Base-by-base conservation (phyloP, 495 filamentous ascomycete species). In the Hypoxylon lienhwacheense region DNA sequence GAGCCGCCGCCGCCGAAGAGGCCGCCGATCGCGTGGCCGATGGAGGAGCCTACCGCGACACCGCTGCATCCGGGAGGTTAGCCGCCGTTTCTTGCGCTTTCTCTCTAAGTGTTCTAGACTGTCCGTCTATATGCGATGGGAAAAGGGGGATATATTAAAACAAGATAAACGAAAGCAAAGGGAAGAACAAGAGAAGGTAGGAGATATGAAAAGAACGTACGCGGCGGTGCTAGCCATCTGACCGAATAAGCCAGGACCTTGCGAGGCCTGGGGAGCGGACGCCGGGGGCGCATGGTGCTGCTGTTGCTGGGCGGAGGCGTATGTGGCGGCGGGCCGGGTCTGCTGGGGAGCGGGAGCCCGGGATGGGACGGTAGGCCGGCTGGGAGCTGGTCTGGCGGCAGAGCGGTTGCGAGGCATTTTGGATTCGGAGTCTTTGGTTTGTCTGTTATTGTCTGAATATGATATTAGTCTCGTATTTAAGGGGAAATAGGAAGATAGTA, bases 1-100 rank as follows among this genome's bases (percentile, higher is more conserved):
- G 81, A 79, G 61, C 69, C 70, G 59, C 89, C 87, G 66, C 87
- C 82, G 75, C 74, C 69, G 57, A 92, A 95, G 66, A 89, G 72
- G 49, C 89, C 88, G 66, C 90, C 89, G 71, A 97, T 82, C 55
- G 89, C 91, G 74, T 97, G 91, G 67, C 93, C 93, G 74, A 98
- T 89, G 16, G 90, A 88, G 42, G 89, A 93, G 53, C 93, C 93
- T 47, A 97, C 85, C 49, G 92, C 93, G 53, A 97, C 93, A 83
- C 93, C 93, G 66, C 91, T 96, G 60, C 51, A 33, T 35, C 17
- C 5, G 8, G n/a, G 2, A 14, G 28, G 65, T 68, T 59, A 64
- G 52, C 34, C 17, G n/a, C n/a, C n/a, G n/a, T n/a, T n/a, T n/a
- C n/a, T n/a, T n/a, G n/a, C n/a, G n/a, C n/a, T n/a, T n/a, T n/a